These are phyloP conservation scores for Podosphaera aphanis DNA, from an alignment of 2,329 filamentous ascomycete species.

Conservation along the genomic window DNA sequence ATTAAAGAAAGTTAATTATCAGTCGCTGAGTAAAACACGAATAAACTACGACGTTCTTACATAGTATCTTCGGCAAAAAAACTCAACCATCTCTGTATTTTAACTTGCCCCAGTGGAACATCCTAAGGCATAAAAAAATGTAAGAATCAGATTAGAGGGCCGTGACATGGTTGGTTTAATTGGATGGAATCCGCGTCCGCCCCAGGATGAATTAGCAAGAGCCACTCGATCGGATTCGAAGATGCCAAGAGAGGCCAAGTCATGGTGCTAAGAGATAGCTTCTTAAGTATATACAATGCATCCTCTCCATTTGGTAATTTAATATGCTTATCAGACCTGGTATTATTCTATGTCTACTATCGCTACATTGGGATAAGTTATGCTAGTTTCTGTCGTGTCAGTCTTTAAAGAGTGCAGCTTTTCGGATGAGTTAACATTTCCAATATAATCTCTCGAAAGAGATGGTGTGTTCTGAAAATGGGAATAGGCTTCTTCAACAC, in stretches of 20 bases:
- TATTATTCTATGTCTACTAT: too few relatives aligned
- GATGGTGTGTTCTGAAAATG: too few relatives aligned
- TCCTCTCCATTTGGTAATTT: neutral
- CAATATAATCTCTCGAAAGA: too few relatives aligned
- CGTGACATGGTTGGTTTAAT: neutral
- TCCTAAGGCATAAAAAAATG: neutral
- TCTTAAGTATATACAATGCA: neutral
- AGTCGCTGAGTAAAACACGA: neutral
- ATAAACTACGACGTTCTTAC: neutral
- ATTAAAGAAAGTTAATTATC: neutral
- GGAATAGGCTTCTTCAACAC: too few relatives aligned
- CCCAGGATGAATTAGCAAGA: neutral
- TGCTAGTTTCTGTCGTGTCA: too few relatives aligned
- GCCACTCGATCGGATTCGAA: neutral
- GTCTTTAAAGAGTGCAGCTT: too few relatives aligned
- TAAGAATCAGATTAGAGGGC: neutral
- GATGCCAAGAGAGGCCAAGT: neutral
- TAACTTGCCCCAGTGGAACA: neutral
- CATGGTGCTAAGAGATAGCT: neutral
- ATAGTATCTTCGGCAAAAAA: neutral
- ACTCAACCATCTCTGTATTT: neutral
- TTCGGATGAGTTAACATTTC: too few relatives aligned
- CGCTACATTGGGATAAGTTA: too few relatives aligned
- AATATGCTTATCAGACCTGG: neutral
- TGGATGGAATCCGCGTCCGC: neutral